A percentile compares a stretch with the other conserved stretches of the same genome.
phyloP scores from a whole-genome alignment of 73 alveolate species.

The Stentor coeruleus region DNA sequence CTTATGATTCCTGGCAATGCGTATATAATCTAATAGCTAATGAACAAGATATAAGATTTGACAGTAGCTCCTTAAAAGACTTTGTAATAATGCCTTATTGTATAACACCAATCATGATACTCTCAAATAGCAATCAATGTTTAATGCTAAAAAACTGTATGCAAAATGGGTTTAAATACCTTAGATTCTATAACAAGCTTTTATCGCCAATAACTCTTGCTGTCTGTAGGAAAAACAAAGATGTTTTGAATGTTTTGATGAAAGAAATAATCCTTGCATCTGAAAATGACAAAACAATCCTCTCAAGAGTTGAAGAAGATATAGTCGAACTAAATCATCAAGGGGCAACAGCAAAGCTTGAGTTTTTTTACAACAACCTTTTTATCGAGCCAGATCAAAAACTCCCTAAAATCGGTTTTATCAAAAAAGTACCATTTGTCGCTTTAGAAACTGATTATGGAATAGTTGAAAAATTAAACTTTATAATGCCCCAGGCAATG shows the following conservation, averaged over 20 bases:
- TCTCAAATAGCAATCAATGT: background rate
- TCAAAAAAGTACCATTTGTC: background rate
- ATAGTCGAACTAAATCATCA: background rate
- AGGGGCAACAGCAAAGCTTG: background rate
- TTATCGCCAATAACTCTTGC: conserved; percentile 7
- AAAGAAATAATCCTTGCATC: background rate
- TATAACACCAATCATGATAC: background rate
- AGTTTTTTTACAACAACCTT: background rate
- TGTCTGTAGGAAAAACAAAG: background rate
- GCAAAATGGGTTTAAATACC: background rate
- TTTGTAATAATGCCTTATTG: background rate
- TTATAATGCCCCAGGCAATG: background rate
- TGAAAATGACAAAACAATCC: background rate
- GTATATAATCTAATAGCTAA: too few relatives aligned
- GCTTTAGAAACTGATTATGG: background rate
- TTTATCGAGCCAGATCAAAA: background rate
- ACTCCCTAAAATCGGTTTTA: background rate
- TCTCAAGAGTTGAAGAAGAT: conserved; percentile 8
- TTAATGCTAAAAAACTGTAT: background rate
- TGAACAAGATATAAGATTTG: background rate
- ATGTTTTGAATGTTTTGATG: background rate
- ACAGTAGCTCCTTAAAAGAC: background rate
- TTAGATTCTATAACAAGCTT: background rate
- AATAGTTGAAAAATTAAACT: background rate
- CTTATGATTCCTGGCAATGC: background rate